Evolutionary conservation across 2,329 filamentous ascomycete species (phyloP).

Genomic region (Acrocalymma vagum): DNA sequence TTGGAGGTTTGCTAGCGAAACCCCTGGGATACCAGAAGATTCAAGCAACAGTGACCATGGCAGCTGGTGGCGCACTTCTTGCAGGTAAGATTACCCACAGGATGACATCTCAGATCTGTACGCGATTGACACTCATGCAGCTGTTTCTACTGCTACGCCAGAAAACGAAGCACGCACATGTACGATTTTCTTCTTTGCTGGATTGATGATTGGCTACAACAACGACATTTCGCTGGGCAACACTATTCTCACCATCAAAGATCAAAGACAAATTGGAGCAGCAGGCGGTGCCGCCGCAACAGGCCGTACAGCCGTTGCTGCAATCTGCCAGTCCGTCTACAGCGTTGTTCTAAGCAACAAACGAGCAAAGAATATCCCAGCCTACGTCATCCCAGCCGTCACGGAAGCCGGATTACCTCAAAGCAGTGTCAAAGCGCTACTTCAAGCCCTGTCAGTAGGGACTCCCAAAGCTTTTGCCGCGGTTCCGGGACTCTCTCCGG

Average conservation of each 20-base stretch:
- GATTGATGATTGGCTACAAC: conserved; percentile 39
- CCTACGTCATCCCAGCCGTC: neutral
- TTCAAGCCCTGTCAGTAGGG: conserved; percentile 2
- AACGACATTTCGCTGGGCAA: conserved; percentile 41
- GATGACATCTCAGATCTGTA: no score
- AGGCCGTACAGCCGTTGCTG: conserved; percentile 5
- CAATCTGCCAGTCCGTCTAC: conserved; percentile 2
- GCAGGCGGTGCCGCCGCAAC: conserved; percentile 6
- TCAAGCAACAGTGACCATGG: no score
- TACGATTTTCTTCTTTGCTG: conserved; percentile 31
- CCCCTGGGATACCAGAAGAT: no score
- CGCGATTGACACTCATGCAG: no score
- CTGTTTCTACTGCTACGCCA: conserved; percentile 25
- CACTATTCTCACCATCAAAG: conserved; percentile 35
- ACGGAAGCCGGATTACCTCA: neutral
- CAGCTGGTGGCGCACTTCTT: no score
- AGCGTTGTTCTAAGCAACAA: conserved; percentile 2
- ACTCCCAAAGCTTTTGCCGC: conserved; percentile 1
- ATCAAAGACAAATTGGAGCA: conserved; percentile 7
- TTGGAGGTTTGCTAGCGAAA: no score
- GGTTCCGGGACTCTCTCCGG: neutral
- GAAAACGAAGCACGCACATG: conserved; percentile 24
- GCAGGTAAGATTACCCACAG: no score
- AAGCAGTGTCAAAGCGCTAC: neutral
- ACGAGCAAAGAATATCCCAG: neutral